Conservation (phyloP, 768 basidiomycete genomes). For the Tylopilus felleus region DNA sequence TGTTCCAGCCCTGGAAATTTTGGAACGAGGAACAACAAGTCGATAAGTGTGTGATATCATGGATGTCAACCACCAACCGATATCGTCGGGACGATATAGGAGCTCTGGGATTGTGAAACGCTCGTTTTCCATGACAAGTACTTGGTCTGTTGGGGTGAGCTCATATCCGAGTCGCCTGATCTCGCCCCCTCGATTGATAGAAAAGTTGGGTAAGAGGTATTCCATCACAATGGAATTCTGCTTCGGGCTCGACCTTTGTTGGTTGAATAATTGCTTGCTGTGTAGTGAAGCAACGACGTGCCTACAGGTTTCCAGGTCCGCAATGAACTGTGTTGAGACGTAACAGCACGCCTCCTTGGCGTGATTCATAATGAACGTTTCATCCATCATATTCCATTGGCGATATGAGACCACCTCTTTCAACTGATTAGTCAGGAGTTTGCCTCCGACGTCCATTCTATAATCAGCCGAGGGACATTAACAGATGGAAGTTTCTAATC, state of each 20-base stretch:
- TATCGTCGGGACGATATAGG: slow-evolving; percentile 85
- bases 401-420: slow-evolving; percentile 93
- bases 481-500: slow-evolving; percentile 11
- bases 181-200: slow-evolving; percentile 58
- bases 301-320: slow-evolving; percentile 78
- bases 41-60: slow-evolving; percentile 8
- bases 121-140: slow-evolving; percentile 87
- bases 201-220: slow-evolving; percentile 88
- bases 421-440: slow-evolving; percentile 91
- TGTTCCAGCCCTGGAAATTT: slow-evolving; percentile 65
- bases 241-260: slow-evolving; percentile 48
- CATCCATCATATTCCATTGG: slow-evolving; percentile 99
- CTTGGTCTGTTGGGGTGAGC: slow-evolving; percentile 55
- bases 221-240: slow-evolving; percentile 74
- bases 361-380: slow-evolving; percentile 90
- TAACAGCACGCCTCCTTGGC: slow-evolving; percentile 91
- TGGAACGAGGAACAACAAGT: slow-evolving; percentile 2
- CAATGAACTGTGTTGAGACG: slow-evolving; percentile 67
- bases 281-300: slow-evolving; percentile 39
- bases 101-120: slow-evolving; percentile 91
- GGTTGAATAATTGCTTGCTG: slow-evolving; percentile 16
- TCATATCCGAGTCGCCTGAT: slow-evolving; percentile 53
- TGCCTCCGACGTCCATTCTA: slow-evolving; percentile 94
- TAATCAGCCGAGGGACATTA: slow-evolving; percentile 33
- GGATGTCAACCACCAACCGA: slow-evolving; percentile 52